Evolutionary conservation across 2,329 filamentous ascomycete genomes (phyloP).

Genomic region (Fusarium kyushuense): DNA sequence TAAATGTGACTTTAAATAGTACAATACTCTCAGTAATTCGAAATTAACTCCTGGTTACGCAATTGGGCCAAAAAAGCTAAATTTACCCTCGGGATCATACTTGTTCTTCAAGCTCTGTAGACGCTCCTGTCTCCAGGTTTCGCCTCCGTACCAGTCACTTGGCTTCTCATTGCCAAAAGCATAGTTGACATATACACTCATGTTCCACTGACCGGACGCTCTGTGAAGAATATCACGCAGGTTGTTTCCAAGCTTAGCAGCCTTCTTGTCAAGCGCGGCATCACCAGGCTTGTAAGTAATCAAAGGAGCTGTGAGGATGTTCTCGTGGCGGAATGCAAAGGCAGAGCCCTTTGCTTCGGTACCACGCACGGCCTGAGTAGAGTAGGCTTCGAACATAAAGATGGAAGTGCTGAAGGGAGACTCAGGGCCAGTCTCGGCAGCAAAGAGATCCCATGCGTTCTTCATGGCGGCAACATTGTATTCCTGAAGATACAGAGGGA

Average conservation of each 20-base stretch:
- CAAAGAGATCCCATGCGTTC: conserved; percentile 35
- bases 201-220: conserved; percentile 16
- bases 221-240: conserved; percentile 35
- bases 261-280: conserved; percentile 27
- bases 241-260: conserved; percentile 33
- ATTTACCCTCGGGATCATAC: conserved; percentile 61
- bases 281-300: conserved; percentile 39
- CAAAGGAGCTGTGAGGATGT: conserved; percentile 41
- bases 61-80: conserved; percentile 59
- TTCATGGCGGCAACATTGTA: conserved; percentile 38
- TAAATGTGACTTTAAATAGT: not conserved
- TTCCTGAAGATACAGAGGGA: conserved; percentile 43
- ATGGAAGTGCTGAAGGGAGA: conserved; percentile 49
- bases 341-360: conserved; percentile 11
- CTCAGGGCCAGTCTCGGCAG: conserved; percentile 16
- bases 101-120: conserved; percentile 60
- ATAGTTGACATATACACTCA: conserved; percentile 61
- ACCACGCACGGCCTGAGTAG: conserved; percentile 54
- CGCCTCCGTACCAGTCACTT: conserved; percentile 60
- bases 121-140: conserved; percentile 61
- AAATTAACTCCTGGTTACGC: conserved; percentile 2
- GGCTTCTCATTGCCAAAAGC: conserved; percentile 61
- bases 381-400: conserved; percentile 69
- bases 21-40: not conserved
- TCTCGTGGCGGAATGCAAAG: conserved; percentile 43